Evolutionary conservation across 2,329 filamentous ascomycete genomes (phyloP), one percentile per base, ranked within the genome.

Genomic region (Clarireedia homoeocarpa): DNA sequence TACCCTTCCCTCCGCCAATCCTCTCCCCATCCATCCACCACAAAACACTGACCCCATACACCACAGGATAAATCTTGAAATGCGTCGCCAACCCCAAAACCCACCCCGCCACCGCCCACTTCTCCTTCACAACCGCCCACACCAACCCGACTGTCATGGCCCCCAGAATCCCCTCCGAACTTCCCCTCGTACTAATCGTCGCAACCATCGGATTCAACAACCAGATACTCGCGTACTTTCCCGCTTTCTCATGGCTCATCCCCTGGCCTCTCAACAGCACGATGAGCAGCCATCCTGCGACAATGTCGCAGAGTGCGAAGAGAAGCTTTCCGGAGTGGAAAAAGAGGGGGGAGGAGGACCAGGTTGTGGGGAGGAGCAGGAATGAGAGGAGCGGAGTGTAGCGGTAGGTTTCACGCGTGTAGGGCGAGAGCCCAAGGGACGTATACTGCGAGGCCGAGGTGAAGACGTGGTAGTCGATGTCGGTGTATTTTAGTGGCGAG

Each of bases 381-480:
- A 91, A 97, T 15, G 94, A 90, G 1, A 99, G 80, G 1, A 99
- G 77, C 0, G 94, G 94, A 27, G 94, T 97, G 75, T 99, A 99
- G 58, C 94, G 88, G 75, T 99, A 99, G 0, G 94, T 99, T 67
- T 94, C 92, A 53, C 94, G 84, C 42, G 81, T 80, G 71, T 99
- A 99, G 1, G 94, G 94, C 0, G 88, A 89, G 48, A 75, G 73
- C 3, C 81, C 81, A n/a, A 72, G 75, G 3, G 84, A 74, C 45
- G 89, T 72, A 49, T 88, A 92, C 62, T 88, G 87, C 2, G 94
- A 83, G 26, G 94, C 94, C 71, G 97, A 92, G 49, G 94, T 97
- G 77, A 99, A 99, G 71, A 99, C 94, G 62, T 91, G 84, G 73
- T 99, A 99, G 77, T 99, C 94, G 66, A 99, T 96, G 73, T 99